phyloP scores from a whole-genome alignment of 1,284 basidiomycete species.

The Neolentinus lepideus region DNA sequence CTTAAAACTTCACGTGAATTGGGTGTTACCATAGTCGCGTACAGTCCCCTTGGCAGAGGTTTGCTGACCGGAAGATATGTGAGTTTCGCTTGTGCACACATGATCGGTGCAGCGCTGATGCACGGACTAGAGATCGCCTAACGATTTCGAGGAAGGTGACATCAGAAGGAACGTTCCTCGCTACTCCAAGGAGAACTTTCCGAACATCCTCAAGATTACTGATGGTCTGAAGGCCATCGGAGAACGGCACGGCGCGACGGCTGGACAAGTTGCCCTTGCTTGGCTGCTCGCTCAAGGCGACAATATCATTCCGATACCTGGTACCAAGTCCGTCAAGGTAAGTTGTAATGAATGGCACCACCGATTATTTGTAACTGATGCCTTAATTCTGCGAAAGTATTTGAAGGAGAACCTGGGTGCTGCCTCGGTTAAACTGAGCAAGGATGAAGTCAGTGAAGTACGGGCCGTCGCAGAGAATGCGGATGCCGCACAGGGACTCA shows the following conservation, averaged over 20 bases:
- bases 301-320: slow-evolving; percentile 33
- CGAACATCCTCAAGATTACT: slow-evolving; percentile 33
- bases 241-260: slow-evolving; percentile 24
- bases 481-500: slow-evolving; percentile 12
- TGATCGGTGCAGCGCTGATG: no score
- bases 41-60: slow-evolving; percentile 57
- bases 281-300: slow-evolving; percentile 34
- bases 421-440: slow-evolving; percentile 17
- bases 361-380: no score
- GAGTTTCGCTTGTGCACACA: slow-evolving; percentile 9
- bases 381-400: no score
- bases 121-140: slow-evolving; percentile 5
- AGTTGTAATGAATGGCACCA: no score
- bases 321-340: slow-evolving; percentile 19
- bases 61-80: slow-evolving; percentile 51
- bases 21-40: slow-evolving; percentile 48
- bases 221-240: slow-evolving; percentile 27
- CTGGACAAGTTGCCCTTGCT: slow-evolving; percentile 36
- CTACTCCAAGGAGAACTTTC: slow-evolving; percentile 35
- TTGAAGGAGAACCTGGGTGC: slow-evolving; percentile 27
- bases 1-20: slow-evolving; percentile 44
- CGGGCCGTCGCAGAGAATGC: slow-evolving; percentile 16
- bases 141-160: slow-evolving; percentile 24
- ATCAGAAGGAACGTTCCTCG: slow-evolving; percentile 22
- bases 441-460: slow-evolving; percentile 21